Evolutionary conservation across 177 flowering plant genomes (phyloP), one percentile per base, ranked within the genome.

Genomic region (Vitis hybrid): DNA sequence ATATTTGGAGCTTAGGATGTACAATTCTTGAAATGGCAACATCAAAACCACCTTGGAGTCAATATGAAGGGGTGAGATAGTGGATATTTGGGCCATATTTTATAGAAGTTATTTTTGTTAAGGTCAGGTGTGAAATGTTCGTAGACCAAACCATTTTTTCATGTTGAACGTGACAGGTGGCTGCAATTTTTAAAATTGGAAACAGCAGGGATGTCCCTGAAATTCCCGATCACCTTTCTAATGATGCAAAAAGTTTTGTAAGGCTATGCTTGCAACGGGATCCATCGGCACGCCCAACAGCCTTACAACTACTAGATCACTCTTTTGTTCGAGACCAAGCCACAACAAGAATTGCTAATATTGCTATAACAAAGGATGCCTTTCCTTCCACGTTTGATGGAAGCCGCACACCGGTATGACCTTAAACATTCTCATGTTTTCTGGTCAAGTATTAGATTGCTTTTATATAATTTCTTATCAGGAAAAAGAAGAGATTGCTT

Each of bases 1-100:
- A 94, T 82, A 88, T 94, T 40, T 94, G 99, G 99, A 94, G 99
- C 76, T 85, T 94, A 72, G 99, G 99, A 56, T 94, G 99, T 76
- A 94, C 99, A 27, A 77, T 94, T 78, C 85, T 94, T 71, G 99
- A 94, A 79, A 94, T 94, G 99, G 97, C 96, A 16, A 89, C 95
- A 32, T 84, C 91, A 67, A 94, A 93, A 76, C 98, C 99, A 61
- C 99, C 99, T 46, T 94, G 99, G 99, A 87, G 93, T 80, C 92
- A 91, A 66, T 93, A 81, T 83, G 98, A 92, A 81, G 99, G 99
- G 96, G 99, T 94, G 63, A 16, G 86, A 65, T 72, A 70, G 65
- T 24, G 14, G 16, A 52, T 71, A 40, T 40, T 16, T 6, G 62
- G 24, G 54, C 49, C 63, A 11, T 50, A 1, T 58, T 57, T 35